Evolutionary conservation across 2,329 filamentous ascomycete species (phyloP).

Genomic region (Fusarium sp.): DNA sequence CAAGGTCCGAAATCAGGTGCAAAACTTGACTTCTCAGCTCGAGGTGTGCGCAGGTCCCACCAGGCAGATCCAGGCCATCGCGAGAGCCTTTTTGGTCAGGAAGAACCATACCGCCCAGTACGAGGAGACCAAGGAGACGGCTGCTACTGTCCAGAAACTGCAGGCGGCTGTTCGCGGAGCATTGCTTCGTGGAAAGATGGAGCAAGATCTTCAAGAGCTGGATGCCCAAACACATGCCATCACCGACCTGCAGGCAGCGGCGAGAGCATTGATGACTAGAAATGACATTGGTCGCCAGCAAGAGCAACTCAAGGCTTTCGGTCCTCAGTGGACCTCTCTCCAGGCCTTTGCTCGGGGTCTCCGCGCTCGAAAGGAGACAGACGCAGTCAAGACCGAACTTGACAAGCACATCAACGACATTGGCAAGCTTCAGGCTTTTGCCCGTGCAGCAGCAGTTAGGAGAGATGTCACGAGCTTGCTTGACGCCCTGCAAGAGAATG

Average conservation of each 20-base stretch:
- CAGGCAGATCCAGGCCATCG: slow-evolving; percentile 72
- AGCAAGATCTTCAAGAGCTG: slow-evolving; percentile 65
- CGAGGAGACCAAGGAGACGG: slow-evolving; percentile 64
- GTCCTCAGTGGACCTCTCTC: slow-evolving; percentile 61
- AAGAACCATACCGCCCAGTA: slow-evolving; percentile 68
- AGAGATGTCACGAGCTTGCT: slow-evolving; percentile 62
- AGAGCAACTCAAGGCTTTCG: slow-evolving; percentile 63
- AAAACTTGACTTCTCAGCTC: slow-evolving; percentile 68
- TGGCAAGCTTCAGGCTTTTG: slow-evolving; percentile 62
- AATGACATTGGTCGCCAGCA: slow-evolving; percentile 63
- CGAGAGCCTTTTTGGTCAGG: slow-evolving; percentile 75
- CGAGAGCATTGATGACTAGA: slow-evolving; percentile 72
- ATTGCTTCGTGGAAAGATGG: slow-evolving; percentile 69
- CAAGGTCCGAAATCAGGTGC: slow-evolving; percentile 71
- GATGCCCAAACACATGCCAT: slow-evolving; percentile 63
- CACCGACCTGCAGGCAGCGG: slow-evolving; percentile 72
- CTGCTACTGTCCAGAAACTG: slow-evolving; percentile 66
- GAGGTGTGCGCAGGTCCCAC: slow-evolving; percentile 72
- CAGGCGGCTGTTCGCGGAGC: slow-evolving; percentile 78
- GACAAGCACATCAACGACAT: slow-evolving; percentile 57
- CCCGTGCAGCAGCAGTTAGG: slow-evolving; percentile 67
- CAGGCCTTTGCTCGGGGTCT: slow-evolving; percentile 60
- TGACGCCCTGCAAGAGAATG: slow-evolving; percentile 60
- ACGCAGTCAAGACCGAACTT: slow-evolving; percentile 62
- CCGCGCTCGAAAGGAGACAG: slow-evolving; percentile 58